Percentiles rank a stretch among this genome's conserved stretches.
These are phyloP conservation scores for Coleophoma crateriformis DNA, from an alignment of 2,329 filamentous ascomycete species.

Conservation along the genomic window DNA sequence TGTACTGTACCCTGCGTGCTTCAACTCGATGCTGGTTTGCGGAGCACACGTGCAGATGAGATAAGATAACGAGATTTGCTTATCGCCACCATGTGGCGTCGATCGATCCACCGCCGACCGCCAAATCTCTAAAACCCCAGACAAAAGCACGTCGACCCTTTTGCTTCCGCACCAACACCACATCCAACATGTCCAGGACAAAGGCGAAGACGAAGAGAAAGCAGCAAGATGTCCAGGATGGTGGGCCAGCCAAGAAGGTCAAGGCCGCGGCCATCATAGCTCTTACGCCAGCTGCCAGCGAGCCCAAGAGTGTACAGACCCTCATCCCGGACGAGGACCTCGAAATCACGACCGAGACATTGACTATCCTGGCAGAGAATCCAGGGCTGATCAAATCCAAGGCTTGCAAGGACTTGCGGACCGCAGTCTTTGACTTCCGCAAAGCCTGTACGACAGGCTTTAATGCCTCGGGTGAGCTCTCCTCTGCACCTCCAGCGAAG, in stretches of 20 bases:
- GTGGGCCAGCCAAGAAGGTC: slow-evolving; percentile 30
- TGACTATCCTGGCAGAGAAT: slow-evolving; percentile 51
- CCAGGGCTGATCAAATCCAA: slow-evolving; percentile 63
- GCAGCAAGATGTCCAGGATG: slow-evolving; percentile 34
- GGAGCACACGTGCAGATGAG: too few species aligned
- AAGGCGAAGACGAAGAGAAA: slow-evolving; percentile 41
- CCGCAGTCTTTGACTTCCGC: slow-evolving; percentile 63
- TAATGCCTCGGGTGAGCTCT: slow-evolving; percentile 43
- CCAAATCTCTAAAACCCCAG: too few species aligned
- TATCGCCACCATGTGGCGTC: too few species aligned
- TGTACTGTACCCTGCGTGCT: too few species aligned
- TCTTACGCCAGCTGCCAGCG: slow-evolving; percentile 31
- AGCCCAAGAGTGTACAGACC: slow-evolving; percentile 45
- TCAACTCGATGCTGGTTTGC: too few species aligned
- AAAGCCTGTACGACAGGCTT: slow-evolving; percentile 63
- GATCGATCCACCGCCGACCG: too few species aligned
- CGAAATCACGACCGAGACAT: slow-evolving; percentile 61
- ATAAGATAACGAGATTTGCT: too few species aligned
- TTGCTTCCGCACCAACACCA: background rate
- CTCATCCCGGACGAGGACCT: slow-evolving; percentile 60
- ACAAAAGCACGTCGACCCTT: too few species aligned
- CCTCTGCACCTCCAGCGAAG: background rate
- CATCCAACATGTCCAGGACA: slow-evolving; percentile 26
- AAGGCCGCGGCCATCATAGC: slow-evolving; percentile 30
- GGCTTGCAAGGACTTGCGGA: slow-evolving; percentile 59